Base-by-base conservation (phyloP, 2,329 filamentous ascomycete genomes). In the Ascocoryne sarcoides region DNA sequence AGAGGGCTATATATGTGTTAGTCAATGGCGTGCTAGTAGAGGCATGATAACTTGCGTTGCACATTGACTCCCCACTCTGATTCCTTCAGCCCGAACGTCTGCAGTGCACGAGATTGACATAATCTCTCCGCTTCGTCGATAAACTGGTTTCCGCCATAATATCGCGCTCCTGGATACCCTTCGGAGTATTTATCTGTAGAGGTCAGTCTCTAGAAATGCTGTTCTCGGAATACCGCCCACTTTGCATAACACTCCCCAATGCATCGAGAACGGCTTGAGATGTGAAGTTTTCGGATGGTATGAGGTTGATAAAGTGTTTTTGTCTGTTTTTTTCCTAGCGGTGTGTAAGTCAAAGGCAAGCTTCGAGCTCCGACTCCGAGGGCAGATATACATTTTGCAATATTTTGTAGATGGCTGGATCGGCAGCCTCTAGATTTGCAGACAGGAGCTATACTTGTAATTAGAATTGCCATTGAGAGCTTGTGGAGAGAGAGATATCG, bases 301-400 rank as follows among this genome's bases (percentile, higher is more conserved):
- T 95, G 43, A 95, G 73, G 65, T 96, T 96, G 69, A 98, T 95
- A 60, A 95, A 98, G 65, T 96, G 88, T 66, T 95, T 94, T 65
- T 98, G 92, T 53, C 92, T 78, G 53, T 75, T 76, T 76, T 96
- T 96, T 71, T 98, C 92, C 86, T 95, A 40, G 21, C 36, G 9
- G 26, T 43, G 36, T 36, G 40, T 36, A 31, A 20, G 37, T 47
- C 19, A 47, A 26, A 7, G 41, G 19, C 32, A 14, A 12, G 17
- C 31, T 20, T 33, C 4, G 5, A 4, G 14, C 16, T 15, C 31
- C 35, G 39, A 36, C 26, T 43, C 14, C 10, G 8, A 5, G 9
- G n/a, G 34, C 18, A 26, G 28, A 37, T 36, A 56, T 65, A 93
- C 88, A 75, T 88, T 90, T 64, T 94, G 83, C 53, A 96, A 79